phyloP scores from a whole-genome alignment of 306 rosid species.

The Cicer yamashitae region DNA sequence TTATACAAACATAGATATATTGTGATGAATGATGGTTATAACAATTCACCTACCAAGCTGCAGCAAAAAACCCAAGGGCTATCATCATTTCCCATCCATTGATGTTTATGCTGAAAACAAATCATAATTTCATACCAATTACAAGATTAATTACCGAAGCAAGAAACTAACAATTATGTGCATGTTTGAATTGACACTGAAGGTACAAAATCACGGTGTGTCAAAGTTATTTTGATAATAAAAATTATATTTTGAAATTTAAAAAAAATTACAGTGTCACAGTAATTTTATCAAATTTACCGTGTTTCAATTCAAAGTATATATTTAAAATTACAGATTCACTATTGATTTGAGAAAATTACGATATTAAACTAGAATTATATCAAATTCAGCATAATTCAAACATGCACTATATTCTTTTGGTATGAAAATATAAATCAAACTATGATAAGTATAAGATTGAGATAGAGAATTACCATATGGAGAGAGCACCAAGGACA shows the following conservation, averaged over 20 bases:
- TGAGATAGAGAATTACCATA: conserved; percentile 53
- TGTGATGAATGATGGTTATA: not conserved
- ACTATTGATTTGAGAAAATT: too few species aligned
- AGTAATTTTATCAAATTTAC: too few species aligned
- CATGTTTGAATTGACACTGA: not conserved
- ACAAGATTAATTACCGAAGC: not conserved
- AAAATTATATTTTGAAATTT: too few species aligned
- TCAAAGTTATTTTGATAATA: too few species aligned
- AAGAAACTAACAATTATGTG: too few species aligned
- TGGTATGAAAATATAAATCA: not conserved
- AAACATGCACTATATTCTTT: not conserved
- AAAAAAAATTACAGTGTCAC: too few species aligned
- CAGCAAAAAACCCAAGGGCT: conserved; percentile 62
- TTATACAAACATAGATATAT: too few species aligned
- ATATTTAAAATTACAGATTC: too few species aligned
- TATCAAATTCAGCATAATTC: not conserved
- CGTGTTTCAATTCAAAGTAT: too few species aligned
- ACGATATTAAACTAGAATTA: too few species aligned
- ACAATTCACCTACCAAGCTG: conserved; percentile 50
- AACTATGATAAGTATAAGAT: not conserved
- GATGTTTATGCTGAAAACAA: conserved; percentile 56
- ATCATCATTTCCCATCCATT: conserved; percentile 71
- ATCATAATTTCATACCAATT: not conserved
- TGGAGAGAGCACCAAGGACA: conserved; percentile 55
- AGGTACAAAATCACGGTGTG: too few species aligned